Percentiles rank a stretch among this genome's conserved stretches.
Conservation (phyloP, 2,329 filamentous ascomycete species). For the Trichoderma koningiopsis region DNA sequence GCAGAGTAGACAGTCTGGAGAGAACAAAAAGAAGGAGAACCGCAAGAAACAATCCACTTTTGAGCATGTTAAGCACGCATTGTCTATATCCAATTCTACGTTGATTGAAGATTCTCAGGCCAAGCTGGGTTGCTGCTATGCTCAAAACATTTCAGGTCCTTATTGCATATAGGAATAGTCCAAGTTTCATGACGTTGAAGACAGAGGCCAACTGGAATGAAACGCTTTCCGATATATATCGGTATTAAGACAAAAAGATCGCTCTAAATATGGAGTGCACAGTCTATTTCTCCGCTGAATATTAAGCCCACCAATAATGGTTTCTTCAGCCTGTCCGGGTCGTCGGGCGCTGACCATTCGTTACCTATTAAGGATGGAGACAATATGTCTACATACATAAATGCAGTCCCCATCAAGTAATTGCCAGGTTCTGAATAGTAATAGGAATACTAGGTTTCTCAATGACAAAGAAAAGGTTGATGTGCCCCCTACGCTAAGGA, state of each 20-base stretch:
- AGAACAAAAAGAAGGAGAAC: neutral
- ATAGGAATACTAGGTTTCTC: neutral
- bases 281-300: neutral
- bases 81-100: neutral
- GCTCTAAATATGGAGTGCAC: neutral
- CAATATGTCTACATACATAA: no score
- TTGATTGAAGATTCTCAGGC: neutral
- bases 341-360: neutral
- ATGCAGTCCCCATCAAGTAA: neutral
- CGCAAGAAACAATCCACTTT: accelerated
- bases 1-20: neutral
- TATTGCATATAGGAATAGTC: neutral
- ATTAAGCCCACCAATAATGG: neutral
- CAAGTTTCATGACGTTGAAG: neutral
- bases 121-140: neutral
- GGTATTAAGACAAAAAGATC: neutral
- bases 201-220: neutral
- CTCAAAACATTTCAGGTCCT: neutral
- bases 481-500: neutral
- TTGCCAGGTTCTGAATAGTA: neutral
- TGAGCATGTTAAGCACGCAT: neutral
- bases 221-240: neutral
- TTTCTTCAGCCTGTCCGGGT: neutral
- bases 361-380: neutral
- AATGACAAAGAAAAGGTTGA: neutral